Base-by-base conservation (phyloP, 768 basidiomycete genomes). In the Podaxis sp. region DNA sequence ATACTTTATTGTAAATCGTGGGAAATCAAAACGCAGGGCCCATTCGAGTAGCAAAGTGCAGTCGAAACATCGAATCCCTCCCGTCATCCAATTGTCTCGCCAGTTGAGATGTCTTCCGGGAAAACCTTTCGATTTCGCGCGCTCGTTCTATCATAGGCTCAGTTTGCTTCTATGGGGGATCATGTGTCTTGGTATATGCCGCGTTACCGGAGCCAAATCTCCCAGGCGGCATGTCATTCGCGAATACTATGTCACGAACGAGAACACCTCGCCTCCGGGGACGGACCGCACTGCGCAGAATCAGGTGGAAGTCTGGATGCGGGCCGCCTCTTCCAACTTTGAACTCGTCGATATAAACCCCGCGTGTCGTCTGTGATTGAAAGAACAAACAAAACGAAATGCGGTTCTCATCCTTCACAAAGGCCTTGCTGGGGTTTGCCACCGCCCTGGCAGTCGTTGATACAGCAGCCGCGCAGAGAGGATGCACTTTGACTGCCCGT, bases 401-500 rank as follows among this genome's bases (percentile, higher is more conserved):
- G 61, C 27, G 55, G 22, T 9, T 62, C 24, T 41, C 60, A 15
- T 24, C 53, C 29, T 38, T 55, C 33, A 27, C 43, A 17, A 55
- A 12, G n/a, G n/a, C 55, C 49, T 29, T 51, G 4, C 55, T 62
- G 15, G 46, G 61, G 13, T 6, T 24, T 49, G 36, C 43, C 24
- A 33, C 60, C 17, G 7, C 43, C n/a, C 40, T 62, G 33, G 53
- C 41, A 12, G 54, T 27, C 17, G 12, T 41, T 19, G 24, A 13
- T 49, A n/a, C 24, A 9, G 46, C 43, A 11, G 33, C 43, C 50
- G 43, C 54, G 19, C 54, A 62, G 29, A 17, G 49, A 7, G 29
- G 40, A 4, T 86, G 85, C 66, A 81, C 78, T 7, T 61, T 85
- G 49, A 60, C 64, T 3, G 76, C 82, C 9, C 76, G 69, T 54